Conservation (phyloP, 208 protist genomes). For the Strigomonas galati region DNA sequence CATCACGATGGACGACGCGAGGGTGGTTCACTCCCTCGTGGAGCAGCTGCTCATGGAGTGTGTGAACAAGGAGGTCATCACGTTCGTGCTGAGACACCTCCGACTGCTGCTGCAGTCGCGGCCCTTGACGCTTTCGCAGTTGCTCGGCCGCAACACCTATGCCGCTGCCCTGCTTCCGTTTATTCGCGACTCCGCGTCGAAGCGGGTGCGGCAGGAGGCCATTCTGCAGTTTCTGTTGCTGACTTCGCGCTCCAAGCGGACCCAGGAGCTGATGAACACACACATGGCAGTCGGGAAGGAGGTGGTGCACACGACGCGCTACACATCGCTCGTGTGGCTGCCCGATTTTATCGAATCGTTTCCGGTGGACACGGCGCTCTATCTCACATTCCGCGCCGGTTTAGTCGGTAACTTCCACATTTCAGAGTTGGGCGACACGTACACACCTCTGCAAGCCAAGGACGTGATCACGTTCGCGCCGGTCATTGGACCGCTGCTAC, state of each 20-base stretch:
- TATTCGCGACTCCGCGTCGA: constrained; percentile 22
- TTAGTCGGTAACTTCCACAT: constrained; percentile 66
- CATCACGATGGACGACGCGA: constrained; percentile 60
- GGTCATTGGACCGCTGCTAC: constrained; percentile 50
- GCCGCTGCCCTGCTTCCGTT: constrained; percentile 57
- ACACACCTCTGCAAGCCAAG: constrained; percentile 24
- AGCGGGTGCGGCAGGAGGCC: constrained; percentile 51
- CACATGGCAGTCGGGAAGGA: constrained; percentile 40
- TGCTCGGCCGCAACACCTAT: constrained; percentile 63
- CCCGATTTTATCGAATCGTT: constrained; percentile 34
- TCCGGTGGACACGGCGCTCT: constrained; percentile 38
- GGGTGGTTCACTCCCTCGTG: constrained; percentile 30
- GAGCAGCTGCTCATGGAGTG: constrained; percentile 35
- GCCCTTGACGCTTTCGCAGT: constrained; percentile 38
- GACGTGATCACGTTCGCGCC: constrained; percentile 48
- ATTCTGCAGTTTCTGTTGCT: constrained; percentile 70
- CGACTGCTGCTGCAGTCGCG: constrained; percentile 57
- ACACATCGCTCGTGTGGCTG: constrained; percentile 76
- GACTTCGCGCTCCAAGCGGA: constrained; percentile 55
- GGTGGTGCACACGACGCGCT: constrained; percentile 51
- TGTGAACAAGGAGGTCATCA: constrained; percentile 13
- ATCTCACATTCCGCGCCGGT: constrained; percentile 57
- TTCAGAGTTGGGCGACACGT: constrained; percentile 22
- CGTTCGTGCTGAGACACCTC: constrained; percentile 39
- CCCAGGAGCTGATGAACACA: constrained; percentile 80